Evolutionary conservation across 225 moss, liverwort and hornwort genomes (phyloP).

Genomic region (Takakia lepidozioides): DNA sequence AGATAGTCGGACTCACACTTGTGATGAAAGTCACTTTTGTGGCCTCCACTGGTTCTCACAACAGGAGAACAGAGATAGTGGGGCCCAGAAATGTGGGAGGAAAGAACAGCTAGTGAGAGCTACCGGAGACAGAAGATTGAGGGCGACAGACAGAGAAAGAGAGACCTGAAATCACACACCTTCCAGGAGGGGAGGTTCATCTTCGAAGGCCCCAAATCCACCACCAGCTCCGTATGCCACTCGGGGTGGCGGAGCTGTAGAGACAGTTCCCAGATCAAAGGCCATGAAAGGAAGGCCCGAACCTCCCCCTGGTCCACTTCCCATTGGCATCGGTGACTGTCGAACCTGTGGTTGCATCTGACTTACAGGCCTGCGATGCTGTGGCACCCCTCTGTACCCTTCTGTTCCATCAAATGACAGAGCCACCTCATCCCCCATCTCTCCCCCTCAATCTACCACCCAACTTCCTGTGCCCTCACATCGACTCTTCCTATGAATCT

Average conservation of each 20-base stretch:
- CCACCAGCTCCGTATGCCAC: slow-evolving; percentile 37
- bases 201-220: slow-evolving; percentile 76
- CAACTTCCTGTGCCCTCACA: too few relatives aligned
- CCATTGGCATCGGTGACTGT: too few relatives aligned
- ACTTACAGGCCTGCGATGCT: slow-evolving; percentile 36
- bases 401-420: slow-evolving; percentile 71
- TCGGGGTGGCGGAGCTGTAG: slow-evolving; percentile 26
- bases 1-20: too few relatives aligned
- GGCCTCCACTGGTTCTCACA: too few relatives aligned
- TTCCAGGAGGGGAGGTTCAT: slow-evolving; percentile 92
- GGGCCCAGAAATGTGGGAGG: neutral
- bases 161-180: slow-evolving; percentile 23
- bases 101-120: neutral
- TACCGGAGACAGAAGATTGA: neutral
- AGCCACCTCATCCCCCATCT: slow-evolving; percentile 63
- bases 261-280: slow-evolving; percentile 68
- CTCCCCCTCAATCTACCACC: too few relatives aligned
- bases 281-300: slow-evolving; percentile 89
- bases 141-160: too few relatives aligned
- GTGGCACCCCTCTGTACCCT: too few relatives aligned
- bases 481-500: too few relatives aligned
- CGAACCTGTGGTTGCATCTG: slow-evolving; percentile 14
- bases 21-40: too few relatives aligned
- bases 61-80: too few relatives aligned
- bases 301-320: slow-evolving; percentile 41